Conservation (phyloP, 345 rosid species). For the Eucalyptus pauciflora region DNA sequence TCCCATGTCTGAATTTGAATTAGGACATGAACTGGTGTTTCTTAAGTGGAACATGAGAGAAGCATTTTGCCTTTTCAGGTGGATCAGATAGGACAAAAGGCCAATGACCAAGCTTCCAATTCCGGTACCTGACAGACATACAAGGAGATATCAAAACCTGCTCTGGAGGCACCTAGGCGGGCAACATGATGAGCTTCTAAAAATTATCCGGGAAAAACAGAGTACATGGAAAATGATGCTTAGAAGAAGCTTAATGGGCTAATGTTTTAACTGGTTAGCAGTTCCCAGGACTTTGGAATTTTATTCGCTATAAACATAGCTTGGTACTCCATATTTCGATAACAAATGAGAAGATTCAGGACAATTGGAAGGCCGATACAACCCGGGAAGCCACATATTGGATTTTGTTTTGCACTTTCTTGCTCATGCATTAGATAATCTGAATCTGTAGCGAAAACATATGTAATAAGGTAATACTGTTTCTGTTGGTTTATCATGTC, state of each 20-base stretch:
- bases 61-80: neutral
- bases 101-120: neutral
- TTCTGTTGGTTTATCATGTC: neutral
- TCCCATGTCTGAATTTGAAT: neutral
- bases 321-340: neutral
- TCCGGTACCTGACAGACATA: neutral
- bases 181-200: neutral
- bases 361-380: neutral
- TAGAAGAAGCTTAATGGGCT: neutral
- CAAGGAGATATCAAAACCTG: neutral
- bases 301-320: neutral
- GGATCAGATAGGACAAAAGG: neutral
- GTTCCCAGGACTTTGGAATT: neutral
- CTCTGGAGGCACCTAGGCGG: neutral
- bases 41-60: neutral
- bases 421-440: neutral
- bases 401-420: neutral
- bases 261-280: neutral
- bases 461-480: neutral
- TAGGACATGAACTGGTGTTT: neutral
- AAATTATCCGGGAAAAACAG: neutral
- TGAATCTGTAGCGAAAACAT: neutral
- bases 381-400: neutral
- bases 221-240: neutral
- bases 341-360: neutral